Percentiles rank a stretch among this genome's conserved stretches.
These are phyloP conservation scores for Biscogniauxia sp. DNA, from an alignment of 2,329 filamentous ascomycete genomes.

Conservation along the genomic window DNA sequence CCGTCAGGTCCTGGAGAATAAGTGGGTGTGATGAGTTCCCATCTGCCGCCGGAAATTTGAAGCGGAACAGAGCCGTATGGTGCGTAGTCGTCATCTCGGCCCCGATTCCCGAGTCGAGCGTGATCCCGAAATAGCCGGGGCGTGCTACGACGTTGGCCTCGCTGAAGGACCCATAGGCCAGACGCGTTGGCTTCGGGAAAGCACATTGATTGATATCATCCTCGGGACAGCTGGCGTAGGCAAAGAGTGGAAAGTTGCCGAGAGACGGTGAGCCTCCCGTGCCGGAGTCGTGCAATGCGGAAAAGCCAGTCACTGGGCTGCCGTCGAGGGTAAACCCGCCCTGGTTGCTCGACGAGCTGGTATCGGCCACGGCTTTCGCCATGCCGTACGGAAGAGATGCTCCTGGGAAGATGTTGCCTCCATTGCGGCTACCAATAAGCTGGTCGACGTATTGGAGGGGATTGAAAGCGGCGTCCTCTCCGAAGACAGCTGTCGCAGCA, in stretches of 20 bases:
- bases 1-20: slow-evolving; percentile 63
- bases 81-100: slow-evolving; percentile 68
- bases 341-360: slow-evolving; percentile 51
- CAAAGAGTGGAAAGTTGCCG: slow-evolving; percentile 72
- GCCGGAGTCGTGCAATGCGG: slow-evolving; percentile 57
- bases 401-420: slow-evolving; percentile 45
- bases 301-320: slow-evolving; percentile 52
- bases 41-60: slow-evolving; percentile 54
- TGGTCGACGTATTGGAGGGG: slow-evolving; percentile 47
- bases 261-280: slow-evolving; percentile 60
- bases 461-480: slow-evolving; percentile 26
- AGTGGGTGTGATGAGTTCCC: slow-evolving; percentile 50
- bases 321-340: slow-evolving; percentile 56
- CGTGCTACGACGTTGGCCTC: slow-evolving; percentile 52
- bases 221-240: slow-evolving; percentile 59
- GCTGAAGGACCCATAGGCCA: slow-evolving; percentile 42
- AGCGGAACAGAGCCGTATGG: slow-evolving; percentile 64
- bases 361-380: slow-evolving; percentile 58
- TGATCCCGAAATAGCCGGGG: slow-evolving; percentile 66
- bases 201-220: slow-evolving; percentile 62
- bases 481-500: slow-evolving; percentile 12
- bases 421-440: slow-evolving; percentile 52
- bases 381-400: slow-evolving; percentile 41
- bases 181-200: slow-evolving; percentile 50
- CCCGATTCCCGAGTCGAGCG: slow-evolving; percentile 53